These are phyloP conservation scores for Rhazya stricta DNA, from an alignment of 257 asterid species.

Conservation along the genomic window DNA sequence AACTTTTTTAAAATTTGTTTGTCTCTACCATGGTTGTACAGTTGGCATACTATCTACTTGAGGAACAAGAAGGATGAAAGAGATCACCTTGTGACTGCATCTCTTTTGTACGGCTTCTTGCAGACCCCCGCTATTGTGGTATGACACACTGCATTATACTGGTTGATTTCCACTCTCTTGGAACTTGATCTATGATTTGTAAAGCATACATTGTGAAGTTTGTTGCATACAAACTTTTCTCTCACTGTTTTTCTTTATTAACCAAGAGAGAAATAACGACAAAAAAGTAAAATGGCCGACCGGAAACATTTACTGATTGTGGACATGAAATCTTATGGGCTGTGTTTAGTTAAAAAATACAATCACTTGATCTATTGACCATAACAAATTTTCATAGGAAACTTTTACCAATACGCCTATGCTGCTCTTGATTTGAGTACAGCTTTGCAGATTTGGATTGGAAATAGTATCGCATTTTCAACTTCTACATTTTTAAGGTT, in stretches of 20 bases:
- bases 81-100: background rate
- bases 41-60: constrained; percentile 8
- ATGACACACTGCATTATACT: background rate
- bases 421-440: background rate
- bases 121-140: constrained; percentile 10
- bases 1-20: background rate
- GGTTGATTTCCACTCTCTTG: background rate
- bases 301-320: background rate
- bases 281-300: background rate
- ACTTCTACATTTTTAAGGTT: background rate
- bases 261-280: background rate
- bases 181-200: background rate
- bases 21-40: background rate
- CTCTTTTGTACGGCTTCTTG: constrained; percentile 7
- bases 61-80: constrained; percentile 12
- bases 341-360: background rate
- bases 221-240: background rate
- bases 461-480: background rate
- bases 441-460: background rate
- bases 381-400: background rate
- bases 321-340: background rate
- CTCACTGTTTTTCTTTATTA: background rate
- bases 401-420: background rate
- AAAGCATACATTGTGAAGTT: background rate
- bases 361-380: background rate